Evolutionary conservation across 1,139 yeast genomes (phyloP).

Genomic region (Suhomyces wounanorum): DNA sequence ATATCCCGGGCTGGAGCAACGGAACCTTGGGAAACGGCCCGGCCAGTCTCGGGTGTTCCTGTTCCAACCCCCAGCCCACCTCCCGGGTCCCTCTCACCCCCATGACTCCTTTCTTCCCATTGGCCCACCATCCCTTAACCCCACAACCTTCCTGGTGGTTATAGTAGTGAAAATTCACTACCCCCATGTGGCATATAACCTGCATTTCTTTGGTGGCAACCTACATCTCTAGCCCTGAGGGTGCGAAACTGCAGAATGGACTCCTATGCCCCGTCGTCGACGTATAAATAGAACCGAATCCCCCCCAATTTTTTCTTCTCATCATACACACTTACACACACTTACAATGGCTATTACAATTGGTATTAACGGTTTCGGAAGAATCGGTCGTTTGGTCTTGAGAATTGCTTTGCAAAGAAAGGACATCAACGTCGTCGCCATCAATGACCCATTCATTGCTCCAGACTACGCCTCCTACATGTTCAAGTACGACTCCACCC

Average conservation of each 20-base stretch:
- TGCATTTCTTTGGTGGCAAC: background rate
- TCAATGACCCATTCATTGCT: constrained; percentile 83
- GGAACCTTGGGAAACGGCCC: background rate
- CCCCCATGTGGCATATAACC: background rate
- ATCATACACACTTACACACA: constrained; percentile 8
- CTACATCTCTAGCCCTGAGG: background rate
- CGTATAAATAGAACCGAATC: constrained; percentile 15
- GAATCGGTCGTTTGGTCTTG: constrained; percentile 84
- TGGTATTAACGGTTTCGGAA: constrained; percentile 90
- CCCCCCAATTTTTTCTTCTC: constrained; percentile 6
- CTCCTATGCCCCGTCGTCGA: constrained; percentile 4
- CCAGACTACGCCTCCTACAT: constrained; percentile 84
- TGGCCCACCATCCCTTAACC: background rate
- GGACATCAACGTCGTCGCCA: constrained; percentile 75
- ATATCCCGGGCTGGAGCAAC: constrained; percentile 7
- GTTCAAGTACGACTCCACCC: constrained; percentile 89
- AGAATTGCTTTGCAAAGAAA: constrained; percentile 73
- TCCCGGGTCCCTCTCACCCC: background rate
- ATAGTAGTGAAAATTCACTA: background rate
- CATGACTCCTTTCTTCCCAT: background rate
- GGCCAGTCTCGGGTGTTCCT: no score
- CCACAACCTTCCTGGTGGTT: background rate
- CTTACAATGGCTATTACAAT: constrained; percentile 33
- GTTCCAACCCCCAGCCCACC: background rate
- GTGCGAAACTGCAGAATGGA: constrained; percentile 6